phyloP scores from a whole-genome alignment of 176 grass and related monocot genomes.

The Metroxylon sagu region DNA sequence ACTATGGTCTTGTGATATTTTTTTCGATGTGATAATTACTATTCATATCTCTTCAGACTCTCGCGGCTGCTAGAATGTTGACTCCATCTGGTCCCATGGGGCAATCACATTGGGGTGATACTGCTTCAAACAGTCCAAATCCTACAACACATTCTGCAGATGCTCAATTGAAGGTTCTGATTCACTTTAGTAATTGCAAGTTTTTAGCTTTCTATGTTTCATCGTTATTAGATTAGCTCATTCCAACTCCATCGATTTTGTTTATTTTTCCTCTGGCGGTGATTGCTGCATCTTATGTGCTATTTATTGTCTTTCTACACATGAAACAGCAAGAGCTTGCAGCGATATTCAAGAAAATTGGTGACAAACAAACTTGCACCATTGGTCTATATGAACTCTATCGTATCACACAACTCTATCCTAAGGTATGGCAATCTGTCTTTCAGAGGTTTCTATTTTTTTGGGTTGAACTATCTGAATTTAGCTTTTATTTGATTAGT shows the following conservation, averaged over 20 bases:
- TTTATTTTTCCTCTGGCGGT: background rate
- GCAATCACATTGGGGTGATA: constrained; percentile 92
- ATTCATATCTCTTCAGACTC: constrained; percentile 38
- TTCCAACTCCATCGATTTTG: background rate
- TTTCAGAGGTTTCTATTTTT: too few species aligned
- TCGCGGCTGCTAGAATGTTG: constrained; percentile 96
- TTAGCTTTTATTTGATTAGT: too few species aligned
- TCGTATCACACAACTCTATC: constrained; percentile 87
- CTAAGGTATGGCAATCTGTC: constrained; percentile 42
- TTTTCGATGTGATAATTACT: too few species aligned
- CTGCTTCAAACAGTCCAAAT: constrained; percentile 68
- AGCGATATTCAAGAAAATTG: constrained; percentile 99
- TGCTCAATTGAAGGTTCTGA: constrained; percentile 75
- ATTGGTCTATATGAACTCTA: constrained; percentile 96
- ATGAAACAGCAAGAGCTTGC: constrained; percentile 93
- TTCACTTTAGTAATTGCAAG: background rate
- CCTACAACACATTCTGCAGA: constrained; percentile 67
- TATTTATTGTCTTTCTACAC: constrained; percentile 10
- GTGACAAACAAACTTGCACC: constrained; percentile 93
- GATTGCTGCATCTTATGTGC: background rate
- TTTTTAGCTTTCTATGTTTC: background rate
- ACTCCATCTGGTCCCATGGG: constrained; percentile 91
- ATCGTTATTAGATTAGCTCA: background rate
- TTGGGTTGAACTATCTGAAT: background rate
- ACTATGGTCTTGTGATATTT: too few species aligned